Base-by-base conservation (phyloP, 2,329 filamentous ascomycete genomes). In the Arthrobotrys megalospora region DNA sequence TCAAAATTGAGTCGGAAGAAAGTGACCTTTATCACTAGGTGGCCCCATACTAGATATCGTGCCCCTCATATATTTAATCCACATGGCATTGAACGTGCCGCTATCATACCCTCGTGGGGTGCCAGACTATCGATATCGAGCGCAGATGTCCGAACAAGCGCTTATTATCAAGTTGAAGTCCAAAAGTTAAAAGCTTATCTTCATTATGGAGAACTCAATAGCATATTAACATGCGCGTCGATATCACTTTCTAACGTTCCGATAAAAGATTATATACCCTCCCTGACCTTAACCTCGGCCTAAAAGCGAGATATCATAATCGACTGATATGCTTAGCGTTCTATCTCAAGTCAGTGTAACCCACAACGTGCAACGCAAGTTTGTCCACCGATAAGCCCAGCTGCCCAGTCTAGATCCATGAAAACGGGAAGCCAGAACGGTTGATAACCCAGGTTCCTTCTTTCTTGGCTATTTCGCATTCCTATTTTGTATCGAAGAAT, bases 401-500 rank as follows among this genome's bases (percentile, higher is more conserved):
- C 41, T 16, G 68, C 58, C 16, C 28, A 19, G 21, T 60, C 34
- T 24, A 14, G 43, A 16, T 4, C 32, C 34, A n/a, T 28, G 43
- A 11, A 69, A 69, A 50, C 38, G 45, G 47, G 47, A 71, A 55
- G 50, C 24, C 24, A 45, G 55, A 60, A 24, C 16, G 8, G 10
- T 28, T 50, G 38, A 32, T 43, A 68, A 48, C 48, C 58, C 47
- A 11, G 58, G 47, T 24, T 16, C 24, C 24, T 10, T 60, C 24
- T 21, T 28, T 24, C 36, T 55, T 36, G 47, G 19, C 55, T 55
- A 14, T 52, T 28, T 52, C 63, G 47, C 69, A 72, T 72, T 72
- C 69, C 69, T 72, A 21, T 65, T 72, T 72, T 2, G 68, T 64
- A 71, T 43, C 24, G 11, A 19, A 12, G 24, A 63, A 62, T 72